A percentile compares a stretch with the other conserved stretches of the same genome.
phyloP scores from a whole-genome alignment of 768 basidiomycete genomes.

The Russula sp. region DNA sequence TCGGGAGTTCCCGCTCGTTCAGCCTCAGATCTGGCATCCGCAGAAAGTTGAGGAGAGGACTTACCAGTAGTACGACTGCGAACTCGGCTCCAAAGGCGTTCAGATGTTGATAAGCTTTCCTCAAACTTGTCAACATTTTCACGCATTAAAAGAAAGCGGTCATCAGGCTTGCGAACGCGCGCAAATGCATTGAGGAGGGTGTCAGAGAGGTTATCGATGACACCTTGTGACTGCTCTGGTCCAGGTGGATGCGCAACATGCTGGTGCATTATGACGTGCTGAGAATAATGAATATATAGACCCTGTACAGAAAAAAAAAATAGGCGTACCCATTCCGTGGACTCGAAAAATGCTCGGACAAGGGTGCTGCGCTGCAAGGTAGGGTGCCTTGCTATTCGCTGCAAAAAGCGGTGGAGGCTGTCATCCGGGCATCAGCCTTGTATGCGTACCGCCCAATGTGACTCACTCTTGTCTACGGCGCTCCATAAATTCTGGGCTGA shows the following conservation, averaged over 20 bases:
- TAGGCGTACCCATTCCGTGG: constrained; percentile 89
- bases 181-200: constrained; percentile 94
- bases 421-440: neutral
- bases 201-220: constrained; percentile 94
- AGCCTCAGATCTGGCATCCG: constrained; percentile 58
- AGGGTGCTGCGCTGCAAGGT: constrained; percentile 87
- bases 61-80: constrained; percentile 83
- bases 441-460: constrained; percentile 4
- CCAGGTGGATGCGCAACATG: constrained; percentile 88
- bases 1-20: constrained; percentile 75
- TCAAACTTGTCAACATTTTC: constrained; percentile 94
- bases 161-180: constrained; percentile 93
- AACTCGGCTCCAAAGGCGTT: constrained; percentile 72
- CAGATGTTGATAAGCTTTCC: constrained; percentile 77
- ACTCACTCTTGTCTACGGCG: constrained; percentile 79
- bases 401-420: constrained; percentile 88
- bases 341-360: constrained; percentile 91
- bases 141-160: constrained; percentile 87
- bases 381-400: constrained; percentile 88
- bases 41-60: constrained; percentile 31
- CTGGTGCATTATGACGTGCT: constrained; percentile 98
- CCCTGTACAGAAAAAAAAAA: constrained; percentile 6
- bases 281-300: constrained; percentile 9
- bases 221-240: constrained; percentile 66
- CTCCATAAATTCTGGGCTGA: constrained; percentile 97